A percentile compares a stretch with the other conserved stretches of the same genome.
Evolutionary conservation across 306 rosid genomes (phyloP).

Genomic region (Quillaja saponaria): DNA sequence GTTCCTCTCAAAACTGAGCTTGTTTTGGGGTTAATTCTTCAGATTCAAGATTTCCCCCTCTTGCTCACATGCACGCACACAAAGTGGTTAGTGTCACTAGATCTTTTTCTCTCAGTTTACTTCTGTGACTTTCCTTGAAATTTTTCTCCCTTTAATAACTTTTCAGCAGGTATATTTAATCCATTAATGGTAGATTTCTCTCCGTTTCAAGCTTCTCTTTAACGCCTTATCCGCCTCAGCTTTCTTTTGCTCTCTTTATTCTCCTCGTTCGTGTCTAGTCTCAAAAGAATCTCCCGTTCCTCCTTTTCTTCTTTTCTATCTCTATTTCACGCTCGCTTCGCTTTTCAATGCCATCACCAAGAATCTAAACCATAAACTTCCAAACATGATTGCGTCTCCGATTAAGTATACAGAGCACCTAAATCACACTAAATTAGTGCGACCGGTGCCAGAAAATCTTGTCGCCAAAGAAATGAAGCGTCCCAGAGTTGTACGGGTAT

Average conservation of each 20-base stretch:
- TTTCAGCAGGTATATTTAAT: slow-evolving; percentile 32
- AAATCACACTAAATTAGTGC: slow-evolving; percentile 44
- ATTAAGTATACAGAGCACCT: slow-evolving; percentile 54
- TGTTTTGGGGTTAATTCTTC: slow-evolving; percentile 14
- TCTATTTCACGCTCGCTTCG: slow-evolving; percentile 20
- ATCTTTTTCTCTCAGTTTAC: slow-evolving; percentile 23
- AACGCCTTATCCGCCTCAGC: slow-evolving; percentile 39
- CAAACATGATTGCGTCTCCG: slow-evolving; percentile 22
- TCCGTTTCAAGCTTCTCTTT: slow-evolving; percentile 54
- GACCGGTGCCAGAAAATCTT: not conserved
- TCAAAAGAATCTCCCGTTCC: slow-evolving; percentile 40
- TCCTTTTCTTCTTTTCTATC: not conserved
- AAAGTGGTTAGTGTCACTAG: too few species aligned
- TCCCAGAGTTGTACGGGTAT: slow-evolving; percentile 57
- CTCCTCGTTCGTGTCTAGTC: slow-evolving; percentile 40
- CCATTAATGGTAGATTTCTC: slow-evolving; percentile 34
- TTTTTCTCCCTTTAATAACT: slow-evolving; percentile 54
- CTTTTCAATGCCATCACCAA: slow-evolving; percentile 41
- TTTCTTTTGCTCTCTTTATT: slow-evolving; percentile 47
- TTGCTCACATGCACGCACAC: slow-evolving; percentile 10
- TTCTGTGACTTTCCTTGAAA: slow-evolving; percentile 49
- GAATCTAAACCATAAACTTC: slow-evolving; percentile 38
- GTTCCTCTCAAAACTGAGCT: slow-evolving; percentile 16
- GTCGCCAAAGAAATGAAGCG: slow-evolving; percentile 25
- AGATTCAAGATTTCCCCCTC: slow-evolving; percentile 12